phyloP scores from a whole-genome alignment of 1,284 basidiomycete species.

The Moesziomyces antarcticus region DNA sequence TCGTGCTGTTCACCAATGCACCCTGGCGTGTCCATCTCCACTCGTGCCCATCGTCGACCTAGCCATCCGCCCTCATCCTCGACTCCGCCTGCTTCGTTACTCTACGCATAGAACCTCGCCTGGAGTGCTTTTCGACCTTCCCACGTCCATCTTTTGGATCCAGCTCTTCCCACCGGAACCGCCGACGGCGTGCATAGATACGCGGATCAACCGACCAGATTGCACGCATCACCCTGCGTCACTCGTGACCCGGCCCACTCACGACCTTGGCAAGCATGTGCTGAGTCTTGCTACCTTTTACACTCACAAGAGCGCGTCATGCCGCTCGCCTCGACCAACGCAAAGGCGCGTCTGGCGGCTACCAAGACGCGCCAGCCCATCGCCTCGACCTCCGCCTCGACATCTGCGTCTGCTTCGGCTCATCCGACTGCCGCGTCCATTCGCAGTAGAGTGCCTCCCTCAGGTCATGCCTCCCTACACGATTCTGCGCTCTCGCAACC shows the following conservation, averaged over 20 bases:
- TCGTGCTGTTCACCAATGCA: background rate
- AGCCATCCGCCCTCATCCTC: background rate
- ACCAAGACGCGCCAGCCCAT: conserved; percentile 30
- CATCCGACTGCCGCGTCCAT: conserved; percentile 17
- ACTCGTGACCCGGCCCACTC: background rate
- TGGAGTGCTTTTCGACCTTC: background rate
- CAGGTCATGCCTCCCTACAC: conserved; percentile 1
- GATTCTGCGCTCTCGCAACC: background rate
- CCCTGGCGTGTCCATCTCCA: background rate
- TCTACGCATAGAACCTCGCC: background rate
- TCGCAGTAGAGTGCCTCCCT: conserved; percentile 6
- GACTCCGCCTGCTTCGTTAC: background rate
- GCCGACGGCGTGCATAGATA: background rate
- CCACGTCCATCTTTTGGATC: background rate
- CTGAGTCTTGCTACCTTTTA: background rate
- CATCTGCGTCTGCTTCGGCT: conserved; percentile 4
- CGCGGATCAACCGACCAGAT: background rate
- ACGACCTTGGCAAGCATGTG: background rate
- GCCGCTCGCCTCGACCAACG: conserved; percentile 36
- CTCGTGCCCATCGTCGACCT: background rate
- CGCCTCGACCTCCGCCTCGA: conserved; percentile 21
- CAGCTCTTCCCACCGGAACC: background rate
- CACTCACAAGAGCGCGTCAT: conserved; percentile 7
- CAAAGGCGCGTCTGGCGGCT: conserved; percentile 28
- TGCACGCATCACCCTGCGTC: background rate